phyloP scores from a whole-genome alignment of 2,329 filamentous ascomycete species.

The Dactylonectria macrodidyma region DNA sequence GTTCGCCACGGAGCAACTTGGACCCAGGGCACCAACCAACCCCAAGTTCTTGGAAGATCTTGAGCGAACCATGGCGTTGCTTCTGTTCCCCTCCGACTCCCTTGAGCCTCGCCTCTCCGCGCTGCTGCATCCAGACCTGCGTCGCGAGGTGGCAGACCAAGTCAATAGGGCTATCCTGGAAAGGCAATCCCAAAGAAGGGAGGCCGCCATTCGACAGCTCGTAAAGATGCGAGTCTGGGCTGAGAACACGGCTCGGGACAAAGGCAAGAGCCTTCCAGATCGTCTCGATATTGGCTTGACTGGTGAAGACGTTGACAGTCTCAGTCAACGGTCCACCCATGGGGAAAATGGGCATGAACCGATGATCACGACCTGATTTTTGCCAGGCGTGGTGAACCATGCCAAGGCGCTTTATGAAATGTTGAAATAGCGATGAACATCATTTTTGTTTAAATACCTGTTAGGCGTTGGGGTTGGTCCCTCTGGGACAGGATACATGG shows the following conservation, averaged over 20 bases:
- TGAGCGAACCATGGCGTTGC: slow-evolving; percentile 91
- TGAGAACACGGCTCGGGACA: slow-evolving; percentile 72
- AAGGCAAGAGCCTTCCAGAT: slow-evolving; percentile 51
- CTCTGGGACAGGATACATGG: slow-evolving; percentile 30
- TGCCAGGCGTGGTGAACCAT: slow-evolving; percentile 22
- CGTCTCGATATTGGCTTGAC: slow-evolving; percentile 56
- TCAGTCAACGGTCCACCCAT: slow-evolving; percentile 38
- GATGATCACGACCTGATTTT: slow-evolving; percentile 66
- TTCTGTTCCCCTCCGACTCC: slow-evolving; percentile 89
- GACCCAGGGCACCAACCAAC: slow-evolving; percentile 87
- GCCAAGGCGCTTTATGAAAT: slow-evolving; percentile 32
- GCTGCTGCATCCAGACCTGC: slow-evolving; percentile 83
- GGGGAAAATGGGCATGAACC: slow-evolving; percentile 62
- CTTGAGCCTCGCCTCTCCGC: slow-evolving; percentile 82
- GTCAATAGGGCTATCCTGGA: slow-evolving; percentile 92
- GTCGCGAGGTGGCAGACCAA: slow-evolving; percentile 85
- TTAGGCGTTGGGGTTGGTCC: slow-evolving; percentile 43
- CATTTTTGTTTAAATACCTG: slow-evolving; percentile 27
- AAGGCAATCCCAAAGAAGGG: slow-evolving; percentile 79
- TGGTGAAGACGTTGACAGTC: slow-evolving; percentile 53
- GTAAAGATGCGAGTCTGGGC: slow-evolving; percentile 90
- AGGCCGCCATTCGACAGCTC: slow-evolving; percentile 86
- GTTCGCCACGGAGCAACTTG: slow-evolving; percentile 90
- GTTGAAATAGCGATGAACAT: slow-evolving; percentile 34
- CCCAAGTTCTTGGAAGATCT: slow-evolving; percentile 87